Conservation (phyloP, 176 grass and related monocot genomes). For the Oryza punctata region DNA sequence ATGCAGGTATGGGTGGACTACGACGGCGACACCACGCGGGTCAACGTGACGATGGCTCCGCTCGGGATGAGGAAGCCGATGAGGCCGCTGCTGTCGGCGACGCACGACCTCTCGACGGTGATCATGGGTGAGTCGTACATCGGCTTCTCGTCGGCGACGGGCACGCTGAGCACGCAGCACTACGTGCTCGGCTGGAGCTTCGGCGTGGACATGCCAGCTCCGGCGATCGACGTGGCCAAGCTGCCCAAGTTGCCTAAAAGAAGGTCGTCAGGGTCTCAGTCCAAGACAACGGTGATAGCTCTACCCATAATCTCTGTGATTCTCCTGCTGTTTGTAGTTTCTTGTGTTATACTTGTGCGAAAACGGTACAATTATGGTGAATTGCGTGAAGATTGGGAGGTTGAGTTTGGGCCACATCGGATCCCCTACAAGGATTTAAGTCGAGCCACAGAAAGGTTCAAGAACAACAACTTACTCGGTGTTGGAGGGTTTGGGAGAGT, state of each 20-base stretch:
- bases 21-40: not conserved
- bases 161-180: slow-evolving; percentile 31
- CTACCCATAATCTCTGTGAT: not conserved
- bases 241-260: slow-evolving; percentile 35
- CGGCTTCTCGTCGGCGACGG: slow-evolving; percentile 61
- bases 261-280: not conserved
- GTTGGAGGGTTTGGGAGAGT: slow-evolving; percentile 26
- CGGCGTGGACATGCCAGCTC: slow-evolving; percentile 33
- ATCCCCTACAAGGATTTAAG: slow-evolving; percentile 13
- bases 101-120: slow-evolving; percentile 19
- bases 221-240: slow-evolving; percentile 39
- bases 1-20: slow-evolving; percentile 36
- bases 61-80: not conserved
- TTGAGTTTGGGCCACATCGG: slow-evolving; percentile 31
- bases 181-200: slow-evolving; percentile 76
- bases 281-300: not conserved
- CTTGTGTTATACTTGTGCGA: not conserved
- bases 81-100: slow-evolving; percentile 6
- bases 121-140: not conserved
- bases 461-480: slow-evolving; percentile 17
- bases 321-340: not conserved
- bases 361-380: not conserved
- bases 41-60: slow-evolving; percentile 29
- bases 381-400: slow-evolving; percentile 8
- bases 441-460: not conserved